Evolutionary conservation across 1,284 basidiomycete genomes (phyloP).

Genomic region (Tilletia walkeri): DNA sequence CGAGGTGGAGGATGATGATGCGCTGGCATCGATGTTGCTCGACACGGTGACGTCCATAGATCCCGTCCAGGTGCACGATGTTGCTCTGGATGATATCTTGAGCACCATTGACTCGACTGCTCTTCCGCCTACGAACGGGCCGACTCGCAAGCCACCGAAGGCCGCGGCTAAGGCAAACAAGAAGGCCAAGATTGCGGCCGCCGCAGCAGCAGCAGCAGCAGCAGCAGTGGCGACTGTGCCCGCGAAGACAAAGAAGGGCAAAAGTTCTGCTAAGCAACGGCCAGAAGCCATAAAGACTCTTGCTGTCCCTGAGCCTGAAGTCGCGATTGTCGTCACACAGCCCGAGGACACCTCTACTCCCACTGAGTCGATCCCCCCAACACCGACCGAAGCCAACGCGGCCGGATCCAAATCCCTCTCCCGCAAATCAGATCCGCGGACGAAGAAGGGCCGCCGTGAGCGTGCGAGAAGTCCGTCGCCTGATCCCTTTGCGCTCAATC

Average conservation of each 20-base stretch:
- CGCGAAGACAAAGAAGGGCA: neutral
- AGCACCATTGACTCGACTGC: neutral
- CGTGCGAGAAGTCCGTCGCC: slow-evolving; percentile 38
- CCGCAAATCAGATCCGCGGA: slow-evolving; percentile 18
- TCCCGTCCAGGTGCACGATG: neutral
- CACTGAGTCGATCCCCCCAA: slow-evolving; percentile 18
- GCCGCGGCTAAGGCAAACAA: slow-evolving; percentile 15
- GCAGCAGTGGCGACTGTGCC: neutral
- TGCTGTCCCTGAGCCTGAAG: neutral
- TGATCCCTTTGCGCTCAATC: slow-evolving; percentile 62
- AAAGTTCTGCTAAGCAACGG: neutral
- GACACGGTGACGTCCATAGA: slow-evolving; percentile 4
- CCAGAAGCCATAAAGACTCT: neutral
- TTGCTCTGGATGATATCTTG: neutral
- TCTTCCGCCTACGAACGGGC: neutral
- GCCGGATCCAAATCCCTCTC: too few species aligned
- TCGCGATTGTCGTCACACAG: slow-evolving; percentile 11
- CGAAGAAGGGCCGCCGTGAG: slow-evolving; percentile 15
- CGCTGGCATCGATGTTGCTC: neutral
- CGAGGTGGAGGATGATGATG: neutral
- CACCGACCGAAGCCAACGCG: neutral
- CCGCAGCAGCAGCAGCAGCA: neutral
- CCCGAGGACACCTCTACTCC: slow-evolving; percentile 10
- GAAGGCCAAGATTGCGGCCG: slow-evolving; percentile 20
- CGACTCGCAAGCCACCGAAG: neutral